Evolutionary conservation across 257 asterid species (phyloP), one percentile per base, ranked within the genome.

Genomic region (Forsythia viridissima): DNA sequence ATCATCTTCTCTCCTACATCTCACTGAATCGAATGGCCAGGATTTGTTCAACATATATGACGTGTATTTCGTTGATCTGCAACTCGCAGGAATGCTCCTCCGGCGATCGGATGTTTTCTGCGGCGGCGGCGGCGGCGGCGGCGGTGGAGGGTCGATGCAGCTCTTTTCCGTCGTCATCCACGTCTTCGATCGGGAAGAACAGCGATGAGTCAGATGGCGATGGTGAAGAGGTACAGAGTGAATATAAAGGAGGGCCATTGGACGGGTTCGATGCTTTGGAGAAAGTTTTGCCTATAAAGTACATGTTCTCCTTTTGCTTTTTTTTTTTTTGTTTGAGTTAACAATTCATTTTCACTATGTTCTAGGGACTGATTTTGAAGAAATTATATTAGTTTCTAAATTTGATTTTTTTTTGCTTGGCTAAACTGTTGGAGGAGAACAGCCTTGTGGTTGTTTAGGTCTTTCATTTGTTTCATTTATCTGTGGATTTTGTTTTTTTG

Each of bases 211-310:
- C 51, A 44, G 5, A 46, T 16, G 88, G 76, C 5, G 88, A 75
- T 6, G 76, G 71, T 7, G 88, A 83, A 75, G 89, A 87, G 81
- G 88, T 87, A 70, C 85, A 83, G 82, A 87, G 91, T 61, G 43
- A 81, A 78, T 80, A 43, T 46, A 85, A 83, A 78, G 80, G 79
- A 24, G 88, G 55, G 18, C 18, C 55, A 46, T 46, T 48, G 57
- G 55, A 48, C 15, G n/a, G 57, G 57, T 48, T 48, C 57, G 57
- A 13, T 48, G 6, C n/a, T 13, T 48, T 48, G 57, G n/a, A 3
- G 57, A 48, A 48, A 13, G 57, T 48, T 48, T 48, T 13, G n/a
- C 57, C 57, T 48, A 48, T 13, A 48, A 48, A 18, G 57, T 48
- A 13, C n/a, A 57, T 2, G n/a, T 57, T 57, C 3, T n/a, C 8